Evolutionary conservation across 2,329 filamentous ascomycete species (phyloP).

Genomic region (Epichloe amarillans): DNA sequence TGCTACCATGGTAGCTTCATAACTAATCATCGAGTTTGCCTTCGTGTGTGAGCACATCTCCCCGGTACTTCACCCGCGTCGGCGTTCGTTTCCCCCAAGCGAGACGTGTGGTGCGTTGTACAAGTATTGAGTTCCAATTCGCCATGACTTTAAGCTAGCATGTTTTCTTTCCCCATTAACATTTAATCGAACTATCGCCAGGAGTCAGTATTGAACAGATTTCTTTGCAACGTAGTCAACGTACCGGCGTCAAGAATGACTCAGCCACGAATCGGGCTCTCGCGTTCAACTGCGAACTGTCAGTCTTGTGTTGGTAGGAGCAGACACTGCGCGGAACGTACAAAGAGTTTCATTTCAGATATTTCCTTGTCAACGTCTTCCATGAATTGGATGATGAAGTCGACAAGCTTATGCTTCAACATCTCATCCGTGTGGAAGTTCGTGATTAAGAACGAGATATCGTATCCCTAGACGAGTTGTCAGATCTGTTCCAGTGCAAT

Average conservation of each 20-base stretch:
- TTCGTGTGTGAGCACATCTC: not conserved
- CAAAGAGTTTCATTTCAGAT: slow-evolving; percentile 99
- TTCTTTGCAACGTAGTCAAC: not conserved
- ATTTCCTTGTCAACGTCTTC: slow-evolving; percentile 99
- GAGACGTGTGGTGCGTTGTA: not conserved
- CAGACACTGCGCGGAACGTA: slow-evolving; percentile 34
- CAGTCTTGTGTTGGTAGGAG: slow-evolving; percentile 1
- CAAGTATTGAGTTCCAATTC: not conserved
- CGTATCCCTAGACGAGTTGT: slow-evolving; percentile 58
- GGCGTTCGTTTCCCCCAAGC: not conserved
- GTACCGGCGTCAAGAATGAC: slow-evolving; percentile 89
- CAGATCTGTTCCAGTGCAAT: not conserved
- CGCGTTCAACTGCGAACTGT: slow-evolving; percentile 63
- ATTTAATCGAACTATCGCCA: slow-evolving; percentile 19
- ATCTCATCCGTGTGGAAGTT: slow-evolving; percentile 98
- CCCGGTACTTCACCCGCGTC: not conserved
- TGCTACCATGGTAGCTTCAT: not conserved
- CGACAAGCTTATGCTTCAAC: slow-evolving; percentile 97
- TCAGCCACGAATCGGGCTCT: slow-evolving; percentile 95
- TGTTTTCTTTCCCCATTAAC: not conserved
- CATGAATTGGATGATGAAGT: slow-evolving; percentile 99
- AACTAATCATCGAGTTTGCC: slow-evolving; percentile 1
- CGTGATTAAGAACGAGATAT: slow-evolving; percentile 96
- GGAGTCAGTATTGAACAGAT: slow-evolving; percentile 3
- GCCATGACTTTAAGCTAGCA: not conserved